phyloP scores from a whole-genome alignment of 225 moss, liverwort and hornwort genomes.

The Pseudoscleropodium purum region DNA sequence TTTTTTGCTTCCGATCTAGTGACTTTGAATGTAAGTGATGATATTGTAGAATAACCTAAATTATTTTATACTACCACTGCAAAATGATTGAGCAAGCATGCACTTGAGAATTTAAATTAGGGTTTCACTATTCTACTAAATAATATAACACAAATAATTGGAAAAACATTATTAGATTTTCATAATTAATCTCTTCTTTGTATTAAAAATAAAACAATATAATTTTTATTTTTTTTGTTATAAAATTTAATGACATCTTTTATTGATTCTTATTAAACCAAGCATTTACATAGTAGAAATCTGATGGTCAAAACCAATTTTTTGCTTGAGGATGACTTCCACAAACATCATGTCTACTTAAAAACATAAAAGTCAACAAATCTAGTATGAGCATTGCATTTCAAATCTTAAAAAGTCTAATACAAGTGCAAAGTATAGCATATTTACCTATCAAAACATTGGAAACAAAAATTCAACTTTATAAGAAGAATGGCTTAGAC shows the following conservation, averaged over 20 bases:
- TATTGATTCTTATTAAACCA: background rate
- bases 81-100: background rate
- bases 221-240: no score
- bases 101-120: background rate
- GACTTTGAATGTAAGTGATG: background rate
- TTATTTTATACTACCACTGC: background rate
- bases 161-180: background rate
- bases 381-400: no score
- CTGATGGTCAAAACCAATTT: background rate
- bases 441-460: no score
- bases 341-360: no score
- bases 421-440: no score
- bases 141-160: background rate
- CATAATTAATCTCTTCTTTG: no score
- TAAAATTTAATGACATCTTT: background rate
- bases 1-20: rapidly evolving
- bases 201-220: no score
- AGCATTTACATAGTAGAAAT: background rate
- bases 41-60: background rate
- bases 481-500: no score
- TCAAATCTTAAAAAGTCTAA: no score
- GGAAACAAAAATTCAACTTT: no score
- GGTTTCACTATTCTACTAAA: background rate
- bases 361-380: no score
- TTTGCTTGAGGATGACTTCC: background rate